A percentile compares a stretch with the other conserved stretches of the same genome.
Evolutionary conservation across 2,329 filamentous ascomycete genomes (phyloP).

Genomic region (Trichoderma polysporum): DNA sequence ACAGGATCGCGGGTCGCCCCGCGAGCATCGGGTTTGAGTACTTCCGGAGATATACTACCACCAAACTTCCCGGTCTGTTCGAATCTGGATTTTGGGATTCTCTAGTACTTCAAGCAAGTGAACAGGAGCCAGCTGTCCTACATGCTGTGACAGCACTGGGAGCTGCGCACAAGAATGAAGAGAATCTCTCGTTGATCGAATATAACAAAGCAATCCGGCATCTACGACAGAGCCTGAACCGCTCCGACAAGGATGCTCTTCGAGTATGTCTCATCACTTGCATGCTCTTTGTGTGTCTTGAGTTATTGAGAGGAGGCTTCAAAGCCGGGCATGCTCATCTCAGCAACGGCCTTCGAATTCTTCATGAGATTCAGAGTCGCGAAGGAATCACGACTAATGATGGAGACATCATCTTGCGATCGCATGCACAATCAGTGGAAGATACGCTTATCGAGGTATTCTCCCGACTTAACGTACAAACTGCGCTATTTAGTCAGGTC

Average conservation of each 20-base stretch:
- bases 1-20: not conserved
- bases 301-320: conserved; percentile 38
- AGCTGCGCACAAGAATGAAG: conserved; percentile 34
- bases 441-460: conserved; percentile 29
- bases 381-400: conserved; percentile 1
- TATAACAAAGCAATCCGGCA: conserved; percentile 41
- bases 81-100: conserved; percentile 39
- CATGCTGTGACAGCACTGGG: conserved; percentile 43
- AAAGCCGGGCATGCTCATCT: conserved; percentile 32
- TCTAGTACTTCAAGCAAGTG: conserved; percentile 40
- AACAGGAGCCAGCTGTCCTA: conserved; percentile 40
- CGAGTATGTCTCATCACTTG: conserved; percentile 43
- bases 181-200: conserved; percentile 33
- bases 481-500: conserved; percentile 31
- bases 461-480: conserved; percentile 30
- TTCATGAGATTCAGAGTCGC: conserved; percentile 26
- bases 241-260: conserved; percentile 30
- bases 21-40: conserved; percentile 26
- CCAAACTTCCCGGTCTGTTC: conserved; percentile 39
- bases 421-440: conserved; percentile 17
- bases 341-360: conserved; percentile 32
- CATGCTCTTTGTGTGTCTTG: conserved; percentile 41
- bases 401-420: conserved; percentile 17
- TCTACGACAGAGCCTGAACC: conserved; percentile 32
- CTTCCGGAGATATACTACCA: conserved; percentile 24